Conservation (phyloP, 352 stramenopile species). For the Globisporangium megalacanthum region DNA sequence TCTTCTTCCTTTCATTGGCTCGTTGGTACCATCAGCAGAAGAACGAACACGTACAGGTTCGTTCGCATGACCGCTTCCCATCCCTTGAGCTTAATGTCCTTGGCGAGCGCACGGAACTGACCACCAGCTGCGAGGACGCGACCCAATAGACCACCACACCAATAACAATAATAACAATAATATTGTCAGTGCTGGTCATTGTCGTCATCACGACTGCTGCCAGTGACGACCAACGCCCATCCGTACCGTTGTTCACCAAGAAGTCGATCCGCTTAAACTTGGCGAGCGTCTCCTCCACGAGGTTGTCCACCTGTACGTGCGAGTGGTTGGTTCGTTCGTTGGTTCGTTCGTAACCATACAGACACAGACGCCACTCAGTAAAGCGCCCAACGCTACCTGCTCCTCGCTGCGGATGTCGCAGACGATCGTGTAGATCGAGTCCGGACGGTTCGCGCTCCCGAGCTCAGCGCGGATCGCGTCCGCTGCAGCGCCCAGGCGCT, state of each 20-base stretch:
- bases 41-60: slow-evolving; percentile 57
- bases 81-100: slow-evolving; percentile 87
- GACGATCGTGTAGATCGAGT: slow-evolving; percentile 44
- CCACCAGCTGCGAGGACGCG: slow-evolving; percentile 55
- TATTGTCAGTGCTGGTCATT: too few relatives aligned
- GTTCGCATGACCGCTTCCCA: slow-evolving; percentile 91
- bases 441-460: slow-evolving; percentile 21
- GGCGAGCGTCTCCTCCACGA: slow-evolving; percentile 67
- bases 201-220: background rate
- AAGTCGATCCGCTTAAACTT: slow-evolving; percentile 87
- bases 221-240: background rate
- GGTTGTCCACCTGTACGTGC: slow-evolving; percentile 43
- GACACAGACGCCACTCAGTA: too few relatives aligned
- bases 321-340: too few relatives aligned
- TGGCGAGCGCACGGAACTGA: slow-evolving; percentile 88
- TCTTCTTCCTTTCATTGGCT: background rate
- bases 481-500: slow-evolving; percentile 49
- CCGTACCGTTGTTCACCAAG: slow-evolving; percentile 89
- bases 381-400: slow-evolving; percentile 19
- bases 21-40: background rate
- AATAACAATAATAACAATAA: too few relatives aligned
- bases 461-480: slow-evolving; percentile 53
- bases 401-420: slow-evolving; percentile 78
- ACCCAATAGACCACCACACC: background rate
- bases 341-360: too few relatives aligned